phyloP scores from a whole-genome alignment of 352 stramenopile species.

The Globisporangium paroecandrum region DNA sequence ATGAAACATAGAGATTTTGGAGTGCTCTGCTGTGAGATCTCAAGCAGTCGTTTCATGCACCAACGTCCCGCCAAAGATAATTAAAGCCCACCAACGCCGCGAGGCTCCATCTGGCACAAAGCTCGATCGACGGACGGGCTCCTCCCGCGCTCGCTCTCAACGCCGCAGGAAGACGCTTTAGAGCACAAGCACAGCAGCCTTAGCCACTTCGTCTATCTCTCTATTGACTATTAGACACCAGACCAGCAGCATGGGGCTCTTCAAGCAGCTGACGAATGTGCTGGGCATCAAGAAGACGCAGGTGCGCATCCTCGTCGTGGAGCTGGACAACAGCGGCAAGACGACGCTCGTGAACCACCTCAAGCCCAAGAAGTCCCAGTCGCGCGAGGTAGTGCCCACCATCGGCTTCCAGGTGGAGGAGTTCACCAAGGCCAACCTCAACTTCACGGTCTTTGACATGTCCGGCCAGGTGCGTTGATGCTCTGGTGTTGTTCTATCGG shows the following conservation, averaged over 20 bases:
- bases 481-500: too few relatives aligned
- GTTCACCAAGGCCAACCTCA: not conserved
- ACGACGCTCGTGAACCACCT: constrained; percentile 91
- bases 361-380: constrained; percentile 82
- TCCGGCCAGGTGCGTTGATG: not conserved
- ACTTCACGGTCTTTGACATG: not conserved
- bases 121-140: too few relatives aligned
- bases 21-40: not conserved
- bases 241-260: not conserved
- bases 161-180: too few relatives aligned
- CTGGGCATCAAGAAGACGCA: constrained; percentile 19
- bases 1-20: not conserved
- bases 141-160: too few relatives aligned
- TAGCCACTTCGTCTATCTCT: not conserved
- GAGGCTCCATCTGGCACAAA: too few relatives aligned
- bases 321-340: constrained; percentile 90
- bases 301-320: constrained; percentile 87
- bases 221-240: not conserved
- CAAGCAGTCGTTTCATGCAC: not conserved
- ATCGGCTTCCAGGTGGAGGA: not conserved
- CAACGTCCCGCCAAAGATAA: too few relatives aligned
- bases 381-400: not conserved
- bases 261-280: not conserved
- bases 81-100: too few relatives aligned
- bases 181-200: not conserved